A percentile compares a stretch with the other conserved stretches of the same genome.
phyloP scores from a whole-genome alignment of 1,139 yeast species.

The Saccharomyces pastorianus region DNA sequence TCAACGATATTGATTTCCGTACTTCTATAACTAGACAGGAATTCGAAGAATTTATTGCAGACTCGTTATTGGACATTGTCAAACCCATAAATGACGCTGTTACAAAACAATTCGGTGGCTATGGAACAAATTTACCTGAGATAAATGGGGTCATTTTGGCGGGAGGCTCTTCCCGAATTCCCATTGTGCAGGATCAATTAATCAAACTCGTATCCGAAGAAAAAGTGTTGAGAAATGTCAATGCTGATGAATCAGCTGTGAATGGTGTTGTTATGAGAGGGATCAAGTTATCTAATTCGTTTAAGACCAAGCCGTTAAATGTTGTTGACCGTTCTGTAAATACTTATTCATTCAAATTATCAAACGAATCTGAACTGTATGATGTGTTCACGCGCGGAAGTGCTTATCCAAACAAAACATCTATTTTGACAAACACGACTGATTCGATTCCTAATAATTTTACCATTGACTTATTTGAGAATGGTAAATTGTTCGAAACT shows the following conservation, averaged over 20 bases:
- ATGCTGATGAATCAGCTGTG: conserved; percentile 93
- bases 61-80: conserved; percentile 39
- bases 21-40: conserved; percentile 62
- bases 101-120: conserved; percentile 29
- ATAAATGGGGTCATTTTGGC: conserved; percentile 66
- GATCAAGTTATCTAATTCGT: conserved; percentile 51
- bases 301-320: conserved; percentile 49
- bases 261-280: conserved; percentile 84
- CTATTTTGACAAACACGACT: conserved; percentile 8
- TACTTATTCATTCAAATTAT: conserved; percentile 36
- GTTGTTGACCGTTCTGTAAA: conserved; percentile 50
- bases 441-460: conserved; percentile 31
- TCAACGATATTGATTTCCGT: conserved; percentile 66
- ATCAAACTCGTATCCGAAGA: conserved; percentile 50
- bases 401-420: conserved; percentile 20
- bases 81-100: conserved; percentile 54
- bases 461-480: conserved; percentile 46
- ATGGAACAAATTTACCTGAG: conserved; percentile 31
- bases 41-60: conserved; percentile 54
- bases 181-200: conserved; percentile 64
- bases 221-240: conserved; percentile 73
- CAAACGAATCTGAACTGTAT: conserved; percentile 28
- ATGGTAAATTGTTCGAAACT: conserved; percentile 42
- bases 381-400: conserved; percentile 41
- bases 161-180: conserved; percentile 92